Conservation (phyloP, 73 alveolate species). For the Durusdinium trenchii region DNA sequence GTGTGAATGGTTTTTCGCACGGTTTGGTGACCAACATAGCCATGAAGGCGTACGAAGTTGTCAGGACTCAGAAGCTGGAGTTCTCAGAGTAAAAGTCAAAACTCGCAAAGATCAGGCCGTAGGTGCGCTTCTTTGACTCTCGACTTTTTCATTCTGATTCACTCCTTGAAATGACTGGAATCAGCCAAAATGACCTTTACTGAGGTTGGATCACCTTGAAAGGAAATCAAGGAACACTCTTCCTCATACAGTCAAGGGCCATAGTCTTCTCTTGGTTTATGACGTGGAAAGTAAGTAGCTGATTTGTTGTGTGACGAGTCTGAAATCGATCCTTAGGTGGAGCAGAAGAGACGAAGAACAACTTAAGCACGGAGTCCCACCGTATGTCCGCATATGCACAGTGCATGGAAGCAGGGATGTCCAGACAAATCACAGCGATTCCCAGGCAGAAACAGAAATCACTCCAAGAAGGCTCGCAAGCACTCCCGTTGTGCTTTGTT, state of each 20-base stretch:
- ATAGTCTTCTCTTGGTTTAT: no score
- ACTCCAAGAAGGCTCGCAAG: slow-evolving; percentile 30
- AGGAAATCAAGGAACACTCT: slow-evolving; percentile 75
- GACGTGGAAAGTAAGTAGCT: background rate
- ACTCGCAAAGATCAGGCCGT: slow-evolving; percentile 91
- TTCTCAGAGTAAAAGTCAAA: slow-evolving; percentile 67
- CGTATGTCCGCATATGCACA: no score
- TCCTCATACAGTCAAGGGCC: slow-evolving; percentile 37
- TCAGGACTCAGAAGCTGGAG: slow-evolving; percentile 64
- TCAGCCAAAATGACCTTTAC: no score
- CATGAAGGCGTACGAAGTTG: background rate
- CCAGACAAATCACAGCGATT: no score
- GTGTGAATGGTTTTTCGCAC: background rate
- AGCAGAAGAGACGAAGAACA: slow-evolving; percentile 57
- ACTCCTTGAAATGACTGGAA: no score
- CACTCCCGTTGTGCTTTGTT: background rate
- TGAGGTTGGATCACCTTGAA: slow-evolving; percentile 85
- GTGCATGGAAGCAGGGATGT: no score
- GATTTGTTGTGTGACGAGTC: background rate
- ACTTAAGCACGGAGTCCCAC: background rate
- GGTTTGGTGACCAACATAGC: background rate
- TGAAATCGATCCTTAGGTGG: background rate
- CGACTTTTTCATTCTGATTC: background rate
- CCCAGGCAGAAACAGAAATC: slow-evolving; percentile 41
- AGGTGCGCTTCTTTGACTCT: background rate